Conservation (phyloP, 2,329 filamentous ascomycete species). For the Grosmannia clavigera region DNA sequence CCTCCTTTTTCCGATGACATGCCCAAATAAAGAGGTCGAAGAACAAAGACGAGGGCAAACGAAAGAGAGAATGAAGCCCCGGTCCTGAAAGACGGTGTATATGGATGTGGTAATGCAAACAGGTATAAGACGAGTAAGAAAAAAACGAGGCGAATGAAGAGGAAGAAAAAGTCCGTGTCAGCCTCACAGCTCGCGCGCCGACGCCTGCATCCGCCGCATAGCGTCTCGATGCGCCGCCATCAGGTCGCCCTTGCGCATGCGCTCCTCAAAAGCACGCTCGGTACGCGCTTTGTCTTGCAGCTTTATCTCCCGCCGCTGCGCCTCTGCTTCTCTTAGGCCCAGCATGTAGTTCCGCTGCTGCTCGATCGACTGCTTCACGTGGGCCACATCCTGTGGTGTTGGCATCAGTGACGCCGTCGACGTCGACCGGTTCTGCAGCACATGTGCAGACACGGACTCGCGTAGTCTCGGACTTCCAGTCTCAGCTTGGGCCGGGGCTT, state of each 20-base stretch:
- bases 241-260: slow-evolving; percentile 66
- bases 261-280: slow-evolving; percentile 55
- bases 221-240: slow-evolving; percentile 66
- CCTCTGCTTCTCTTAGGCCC: slow-evolving; percentile 49
- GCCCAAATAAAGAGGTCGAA: not conserved
- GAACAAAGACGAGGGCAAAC: not conserved
- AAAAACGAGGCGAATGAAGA: not conserved
- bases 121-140: not conserved
- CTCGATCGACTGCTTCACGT: slow-evolving; percentile 37
- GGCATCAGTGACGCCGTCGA: slow-evolving; percentile 9
- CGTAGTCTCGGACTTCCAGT: not conserved
- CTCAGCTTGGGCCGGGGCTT: not conserved
- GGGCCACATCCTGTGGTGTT: slow-evolving; percentile 12
- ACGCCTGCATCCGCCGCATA: slow-evolving; percentile 63
- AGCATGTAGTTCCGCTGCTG: slow-evolving; percentile 43
- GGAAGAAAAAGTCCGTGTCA: not conserved
- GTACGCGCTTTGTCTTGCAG: slow-evolving; percentile 43
- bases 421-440: slow-evolving; percentile 11
- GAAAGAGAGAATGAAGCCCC: not conserved
- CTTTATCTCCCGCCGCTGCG: slow-evolving; percentile 45
- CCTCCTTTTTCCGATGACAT: not conserved
- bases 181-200: not conserved
- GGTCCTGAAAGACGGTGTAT: not conserved
- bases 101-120: not conserved
- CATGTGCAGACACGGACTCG: slow-evolving; percentile 17